Conservation (phyloP, 352 stramenopile genomes). For the Phytophthora agathidicida region DNA sequence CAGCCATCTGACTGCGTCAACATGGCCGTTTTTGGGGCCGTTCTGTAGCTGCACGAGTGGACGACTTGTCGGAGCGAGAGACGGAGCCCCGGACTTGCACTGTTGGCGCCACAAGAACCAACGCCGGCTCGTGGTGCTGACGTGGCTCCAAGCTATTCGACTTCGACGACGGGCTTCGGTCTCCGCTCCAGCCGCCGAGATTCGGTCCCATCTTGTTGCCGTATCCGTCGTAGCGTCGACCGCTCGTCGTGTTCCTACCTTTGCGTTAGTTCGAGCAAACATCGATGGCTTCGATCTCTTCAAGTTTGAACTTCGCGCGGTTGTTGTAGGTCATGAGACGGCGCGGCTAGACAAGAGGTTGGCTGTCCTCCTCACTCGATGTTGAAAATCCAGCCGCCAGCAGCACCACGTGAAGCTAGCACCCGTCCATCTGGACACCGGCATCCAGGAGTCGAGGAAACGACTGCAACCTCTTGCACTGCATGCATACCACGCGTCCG, state of each 20-base stretch:
- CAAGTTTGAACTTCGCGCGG: slow-evolving; percentile 21
- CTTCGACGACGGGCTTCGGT: slow-evolving; percentile 10
- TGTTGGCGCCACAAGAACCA: slow-evolving; percentile 10
- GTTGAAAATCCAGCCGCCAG: slow-evolving; percentile 21
- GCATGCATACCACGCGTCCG: neutral
- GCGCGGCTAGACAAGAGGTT: neutral
- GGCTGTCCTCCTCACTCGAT: neutral
- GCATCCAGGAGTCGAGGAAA: slow-evolving; percentile 1
- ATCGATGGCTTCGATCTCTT: slow-evolving; percentile 22
- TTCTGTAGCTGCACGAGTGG: slow-evolving; percentile 10
- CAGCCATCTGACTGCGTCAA: slow-evolving; percentile 12
- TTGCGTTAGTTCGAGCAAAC: slow-evolving; percentile 5
- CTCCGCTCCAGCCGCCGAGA: slow-evolving; percentile 2
- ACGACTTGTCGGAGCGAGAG: slow-evolving; percentile 25
- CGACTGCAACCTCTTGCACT: slow-evolving; percentile 13
- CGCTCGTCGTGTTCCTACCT: slow-evolving; percentile 5
- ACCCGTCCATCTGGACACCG: slow-evolving; percentile 17
- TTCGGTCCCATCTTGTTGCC: slow-evolving; percentile 21
- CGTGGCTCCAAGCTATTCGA: slow-evolving; percentile 16
- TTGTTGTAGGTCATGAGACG: slow-evolving; percentile 20
- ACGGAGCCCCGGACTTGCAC: slow-evolving; percentile 25
- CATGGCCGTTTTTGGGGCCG: slow-evolving; percentile 3
- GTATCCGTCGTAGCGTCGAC: slow-evolving; percentile 7
- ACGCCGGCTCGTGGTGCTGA: slow-evolving; percentile 3
- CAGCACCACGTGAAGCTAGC: neutral